Percentiles rank a stretch among this genome's conserved stretches.
phyloP scores from a whole-genome alignment of 495 filamentous ascomycete species.

The Corynascus novoguineensis region DNA sequence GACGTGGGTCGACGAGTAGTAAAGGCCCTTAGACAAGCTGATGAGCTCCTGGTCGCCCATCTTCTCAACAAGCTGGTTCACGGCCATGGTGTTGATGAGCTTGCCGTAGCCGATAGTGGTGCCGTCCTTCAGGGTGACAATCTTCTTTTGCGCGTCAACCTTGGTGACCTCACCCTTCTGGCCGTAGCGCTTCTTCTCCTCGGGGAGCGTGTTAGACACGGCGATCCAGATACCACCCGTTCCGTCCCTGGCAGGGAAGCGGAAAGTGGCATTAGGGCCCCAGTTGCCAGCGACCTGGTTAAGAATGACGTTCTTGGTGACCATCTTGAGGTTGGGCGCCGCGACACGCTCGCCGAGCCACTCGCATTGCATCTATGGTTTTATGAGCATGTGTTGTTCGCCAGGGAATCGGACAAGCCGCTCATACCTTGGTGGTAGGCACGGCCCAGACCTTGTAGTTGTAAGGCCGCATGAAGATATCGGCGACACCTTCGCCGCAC shows the following conservation, averaged over 20 bases:
- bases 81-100: conserved; percentile 93
- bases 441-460: conserved; percentile 99
- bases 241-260: conserved; percentile 91
- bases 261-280: conserved; percentile 98
- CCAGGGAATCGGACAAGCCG: neutral
- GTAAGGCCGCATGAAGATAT: conserved; percentile 98
- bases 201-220: conserved; percentile 87
- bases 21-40: conserved; percentile 81
- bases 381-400: conserved; percentile 7
- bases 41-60: conserved; percentile 84
- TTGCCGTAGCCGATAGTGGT: conserved; percentile 88
- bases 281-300: conserved; percentile 96
- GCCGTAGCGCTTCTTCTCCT: conserved; percentile 86
- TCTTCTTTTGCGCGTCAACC: conserved; percentile 78
- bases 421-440: conserved; percentile 88
- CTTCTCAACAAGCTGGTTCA: conserved; percentile 79
- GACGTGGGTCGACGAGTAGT: conserved; percentile 96
- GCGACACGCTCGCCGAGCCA: conserved; percentile 99
- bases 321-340: conserved; percentile 91
- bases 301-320: conserved; percentile 91
- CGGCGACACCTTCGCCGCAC: conserved; percentile 84
- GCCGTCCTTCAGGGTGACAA: conserved; percentile 75
- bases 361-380: conserved; percentile 88
- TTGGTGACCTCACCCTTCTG: conserved; percentile 76
- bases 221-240: conserved; percentile 99